A percentile compares a stretch with the other conserved stretches of the same genome.
Conservation (phyloP, 257 asterid species). For the Przewalskia tangutica region DNA sequence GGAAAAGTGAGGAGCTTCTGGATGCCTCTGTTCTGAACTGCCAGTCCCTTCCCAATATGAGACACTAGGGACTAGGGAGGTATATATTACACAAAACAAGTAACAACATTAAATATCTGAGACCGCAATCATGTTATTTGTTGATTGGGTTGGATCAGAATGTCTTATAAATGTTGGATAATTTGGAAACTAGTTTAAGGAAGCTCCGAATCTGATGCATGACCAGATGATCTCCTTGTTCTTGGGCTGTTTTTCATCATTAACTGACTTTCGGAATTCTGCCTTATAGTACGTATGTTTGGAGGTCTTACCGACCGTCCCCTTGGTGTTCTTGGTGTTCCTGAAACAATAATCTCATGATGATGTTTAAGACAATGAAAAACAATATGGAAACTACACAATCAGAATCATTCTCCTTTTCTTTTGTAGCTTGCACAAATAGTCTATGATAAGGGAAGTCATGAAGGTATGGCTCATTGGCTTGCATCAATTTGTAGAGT, state of each 20-base stretch:
- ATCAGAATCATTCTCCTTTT: not conserved
- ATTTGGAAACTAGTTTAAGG: constrained; percentile 14
- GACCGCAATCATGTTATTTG: not conserved
- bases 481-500: not conserved
- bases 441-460: not conserved
- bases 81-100: not conserved
- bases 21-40: not conserved
- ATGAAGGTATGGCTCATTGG: not conserved
- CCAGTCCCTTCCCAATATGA: not conserved
- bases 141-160: not conserved
- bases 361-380: not conserved
- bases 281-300: constrained; percentile 39
- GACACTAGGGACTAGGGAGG: not conserved
- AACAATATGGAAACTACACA: not conserved
- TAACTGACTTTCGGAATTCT: constrained; percentile 53
- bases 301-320: constrained; percentile 62
- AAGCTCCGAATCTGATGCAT: constrained; percentile 71
- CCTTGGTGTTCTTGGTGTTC: constrained; percentile 60
- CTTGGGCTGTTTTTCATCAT: constrained; percentile 32
- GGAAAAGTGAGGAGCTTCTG: not conserved
- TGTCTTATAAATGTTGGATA: not conserved
- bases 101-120: not conserved
- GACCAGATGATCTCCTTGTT: constrained; percentile 53
- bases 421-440: not conserved
- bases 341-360: constrained; percentile 21